phyloP scores from a whole-genome alignment of 371 early-diverging fungal genomes.

The Mortierella sp. region DNA sequence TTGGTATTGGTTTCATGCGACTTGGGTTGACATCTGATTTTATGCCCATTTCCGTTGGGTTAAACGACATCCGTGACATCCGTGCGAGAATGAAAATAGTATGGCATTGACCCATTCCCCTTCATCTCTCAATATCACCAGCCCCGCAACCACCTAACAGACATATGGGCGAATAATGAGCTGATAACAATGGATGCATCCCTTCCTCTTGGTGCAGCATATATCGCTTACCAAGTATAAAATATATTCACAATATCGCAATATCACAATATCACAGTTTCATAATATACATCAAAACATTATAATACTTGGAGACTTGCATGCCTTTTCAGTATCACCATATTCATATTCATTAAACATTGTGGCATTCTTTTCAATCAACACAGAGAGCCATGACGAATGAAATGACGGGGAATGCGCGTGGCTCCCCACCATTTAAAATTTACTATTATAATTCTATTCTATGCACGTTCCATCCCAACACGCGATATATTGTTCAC shows the following conservation, averaged over 20 bases:
- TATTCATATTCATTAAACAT: neutral
- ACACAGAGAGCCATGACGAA: slow-evolving; percentile 11
- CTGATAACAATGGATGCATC: neutral
- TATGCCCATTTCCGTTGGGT: slow-evolving; percentile 14
- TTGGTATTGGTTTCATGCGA: neutral
- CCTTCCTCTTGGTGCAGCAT: slow-evolving; percentile 7
- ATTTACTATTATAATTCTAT: neutral
- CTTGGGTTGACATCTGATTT: slow-evolving; percentile 1
- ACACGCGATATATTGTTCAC: neutral
- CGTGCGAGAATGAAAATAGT: slow-evolving; percentile 8
- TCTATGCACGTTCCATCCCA: neutral
- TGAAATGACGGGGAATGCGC: neutral
- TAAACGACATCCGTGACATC: slow-evolving; percentile 8
- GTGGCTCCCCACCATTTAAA: neutral
- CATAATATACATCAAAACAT: neutral
- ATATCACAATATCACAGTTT: no score
- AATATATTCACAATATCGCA: slow-evolving; percentile 7
- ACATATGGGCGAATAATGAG: neutral
- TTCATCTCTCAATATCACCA: neutral
- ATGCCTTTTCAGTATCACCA: neutral
- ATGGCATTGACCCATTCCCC: neutral
- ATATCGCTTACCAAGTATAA: slow-evolving; percentile 21
- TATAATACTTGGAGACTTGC: neutral
- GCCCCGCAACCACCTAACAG: neutral
- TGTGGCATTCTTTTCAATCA: slow-evolving; percentile 9